Conservation (phyloP, 2,329 filamentous ascomycete genomes). For the Rachicladosporium sp. region DNA sequence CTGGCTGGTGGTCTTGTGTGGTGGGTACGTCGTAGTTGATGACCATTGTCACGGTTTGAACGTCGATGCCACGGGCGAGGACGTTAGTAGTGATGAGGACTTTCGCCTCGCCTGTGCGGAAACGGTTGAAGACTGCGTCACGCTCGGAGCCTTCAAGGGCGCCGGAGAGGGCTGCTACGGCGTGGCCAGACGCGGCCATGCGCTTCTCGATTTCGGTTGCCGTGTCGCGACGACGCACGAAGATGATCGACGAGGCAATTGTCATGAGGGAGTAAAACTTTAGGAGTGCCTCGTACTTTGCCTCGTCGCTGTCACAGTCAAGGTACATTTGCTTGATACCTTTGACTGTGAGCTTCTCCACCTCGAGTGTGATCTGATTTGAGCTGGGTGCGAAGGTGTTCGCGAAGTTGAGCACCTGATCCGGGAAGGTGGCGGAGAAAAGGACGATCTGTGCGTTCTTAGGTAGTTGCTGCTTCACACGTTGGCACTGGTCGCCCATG, state of each 20-base stretch:
- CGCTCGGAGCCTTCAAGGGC: slow-evolving; percentile 73
- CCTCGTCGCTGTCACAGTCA: slow-evolving; percentile 68
- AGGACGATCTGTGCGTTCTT: slow-evolving; percentile 72
- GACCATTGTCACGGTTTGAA: slow-evolving; percentile 88
- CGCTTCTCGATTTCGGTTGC: slow-evolving; percentile 73
- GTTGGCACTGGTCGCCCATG: slow-evolving; percentile 84
- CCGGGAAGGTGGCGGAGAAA: slow-evolving; percentile 90
- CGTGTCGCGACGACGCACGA: slow-evolving; percentile 86
- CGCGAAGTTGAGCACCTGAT: slow-evolving; percentile 74
- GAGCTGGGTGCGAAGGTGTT: slow-evolving; percentile 72
- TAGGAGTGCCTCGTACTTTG: slow-evolving; percentile 80
- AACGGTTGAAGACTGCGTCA: slow-evolving; percentile 73
- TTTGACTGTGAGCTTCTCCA: slow-evolving; percentile 87
- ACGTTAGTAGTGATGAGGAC: slow-evolving; percentile 98
- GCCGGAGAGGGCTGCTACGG: slow-evolving; percentile 79
- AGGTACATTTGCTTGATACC: slow-evolving; percentile 98
- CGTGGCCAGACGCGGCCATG: slow-evolving; percentile 82
- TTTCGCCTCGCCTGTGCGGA: slow-evolving; percentile 77
- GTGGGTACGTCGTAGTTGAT: slow-evolving; percentile 72
- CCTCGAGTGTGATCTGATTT: slow-evolving; percentile 75
- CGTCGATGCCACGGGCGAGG: slow-evolving; percentile 85
- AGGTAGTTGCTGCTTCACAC: slow-evolving; percentile 69
- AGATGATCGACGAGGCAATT: slow-evolving; percentile 94
- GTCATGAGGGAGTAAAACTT: slow-evolving; percentile 94
- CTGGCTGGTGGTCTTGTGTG: slow-evolving; percentile 53